phyloP scores from a whole-genome alignment of 2,329 filamentous ascomycete species.

The Colletotrichum graminicola region DNA sequence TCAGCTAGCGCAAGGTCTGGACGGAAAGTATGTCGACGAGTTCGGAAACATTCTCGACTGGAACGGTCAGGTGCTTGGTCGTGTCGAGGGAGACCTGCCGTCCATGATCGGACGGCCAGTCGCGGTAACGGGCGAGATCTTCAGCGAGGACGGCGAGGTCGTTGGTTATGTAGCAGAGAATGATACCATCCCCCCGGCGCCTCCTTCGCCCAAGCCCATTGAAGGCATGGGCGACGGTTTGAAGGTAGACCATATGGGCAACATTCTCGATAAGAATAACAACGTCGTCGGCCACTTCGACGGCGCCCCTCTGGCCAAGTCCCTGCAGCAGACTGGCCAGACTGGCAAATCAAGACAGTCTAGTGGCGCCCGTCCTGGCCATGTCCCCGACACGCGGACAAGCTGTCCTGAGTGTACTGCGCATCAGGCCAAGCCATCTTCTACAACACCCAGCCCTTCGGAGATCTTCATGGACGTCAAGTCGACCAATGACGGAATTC shows the following conservation, averaged over 20 bases:
- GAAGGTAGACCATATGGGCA: slow-evolving; percentile 58
- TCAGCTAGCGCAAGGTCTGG: slow-evolving; percentile 56
- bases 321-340: slow-evolving; percentile 55
- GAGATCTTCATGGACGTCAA: slow-evolving; percentile 70
- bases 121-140: slow-evolving; percentile 59
- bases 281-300: slow-evolving; percentile 63
- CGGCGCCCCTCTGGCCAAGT: slow-evolving; percentile 50
- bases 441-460: slow-evolving; percentile 58
- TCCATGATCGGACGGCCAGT: slow-evolving; percentile 66
- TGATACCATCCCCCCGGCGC: slow-evolving; percentile 47
- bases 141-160: slow-evolving; percentile 57
- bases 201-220: slow-evolving; percentile 47
- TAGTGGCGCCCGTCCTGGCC: slow-evolving; percentile 9
- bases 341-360: slow-evolving; percentile 14
- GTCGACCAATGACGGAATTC: slow-evolving; percentile 69
- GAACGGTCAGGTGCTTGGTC: slow-evolving; percentile 63
- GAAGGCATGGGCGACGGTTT: slow-evolving; percentile 54
- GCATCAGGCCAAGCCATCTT: slow-evolving; percentile 49
- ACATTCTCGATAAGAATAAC: slow-evolving; percentile 60
- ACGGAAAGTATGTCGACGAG: slow-evolving; percentile 64
- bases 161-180: slow-evolving; percentile 60
- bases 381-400: slow-evolving; percentile 46
- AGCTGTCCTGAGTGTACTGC: slow-evolving; percentile 44
- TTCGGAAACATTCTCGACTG: slow-evolving; percentile 66
- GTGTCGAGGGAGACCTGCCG: slow-evolving; percentile 66